Base-by-base conservation (phyloP, 768 basidiomycete genomes). In the Psilocybe tampanensis region DNA sequence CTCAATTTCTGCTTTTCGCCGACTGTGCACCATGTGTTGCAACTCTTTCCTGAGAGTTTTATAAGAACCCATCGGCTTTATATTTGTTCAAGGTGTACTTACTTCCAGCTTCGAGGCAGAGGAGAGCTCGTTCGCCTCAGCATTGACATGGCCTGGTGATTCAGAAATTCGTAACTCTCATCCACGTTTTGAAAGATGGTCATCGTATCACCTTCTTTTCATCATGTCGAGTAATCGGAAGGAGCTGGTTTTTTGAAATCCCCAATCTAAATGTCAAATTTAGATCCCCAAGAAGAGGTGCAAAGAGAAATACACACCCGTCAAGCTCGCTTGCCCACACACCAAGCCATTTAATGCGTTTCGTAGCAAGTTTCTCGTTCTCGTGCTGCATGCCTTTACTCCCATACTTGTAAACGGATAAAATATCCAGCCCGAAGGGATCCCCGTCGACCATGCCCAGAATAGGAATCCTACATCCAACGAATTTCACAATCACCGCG, bases 1-100 rank as follows among this genome's bases (percentile, higher is more conserved):
- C 68, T 98, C 93, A 45, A 95, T 95, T 72, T 98, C 96, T 2
- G 95, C 95, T 72, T 98, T 98, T 44, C 87, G 84, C n/a, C 91
- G 84, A 4, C 74, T 77, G 66, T 90, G 86, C 33, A 98, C 71
- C 83, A 97, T 92, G 61, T 85, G 78, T 69, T 79, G 79, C 2
- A 98, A 83, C 65, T 96, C 94, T 61, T 84, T 86, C 72, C 94
- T 95, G 68, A 8, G 17, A 33, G 18, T 41, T 5, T 13, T 39
- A 42, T 5, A 29, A 45, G 12, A 13, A 6, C 32, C 34, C 21
- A 42, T 26, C 2, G 12, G 29, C 33, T 2, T 17, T 12, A 11
- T 8, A 9, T 19, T 21, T 22, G 15, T 5, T 42, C 13, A 21
- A 34, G 8, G 29, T 4, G 29, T 29, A 65, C 64, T 19, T 62